Evolutionary conservation across 148 eudicot genomes (phyloP), one percentile per base, ranked within the genome.

Genomic region (Chenopodium album): DNA sequence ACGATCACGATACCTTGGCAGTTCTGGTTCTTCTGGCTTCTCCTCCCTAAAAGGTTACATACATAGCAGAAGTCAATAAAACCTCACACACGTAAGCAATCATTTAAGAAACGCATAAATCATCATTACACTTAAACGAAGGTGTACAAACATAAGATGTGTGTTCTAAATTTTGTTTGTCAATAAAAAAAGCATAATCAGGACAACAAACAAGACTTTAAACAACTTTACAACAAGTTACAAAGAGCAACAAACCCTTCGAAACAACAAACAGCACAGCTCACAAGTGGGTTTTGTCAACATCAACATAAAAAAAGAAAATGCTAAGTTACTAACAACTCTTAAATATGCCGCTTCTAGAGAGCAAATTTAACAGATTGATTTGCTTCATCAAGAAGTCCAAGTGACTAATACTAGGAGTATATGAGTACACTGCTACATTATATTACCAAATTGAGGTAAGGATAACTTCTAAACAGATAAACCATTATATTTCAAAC

Each of bases 1-100:
- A 85, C 98, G 88, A 85, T 95, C 98, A 76, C 98, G 86, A 77
- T 95, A 95, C 59, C 87, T 95, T 17, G 98, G 98, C 50, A 47
- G 80, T 71, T 92, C 98, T 1, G 89, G 91, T 84, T 91, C 98
- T 86, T 90, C 94, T n/a, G 85, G 88, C 89, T 93, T 93, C 88
- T 95, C 97, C 88, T 93, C 98, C 85, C 94, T 92, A 81, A 86
- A 87, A 86, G 79, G 47, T 34, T 9, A 41, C 23, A 56, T 47
- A 23, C 28, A 44, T 20, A 79, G 59, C 46, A 22, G 4, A 72
- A 23, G 65, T 26, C 65, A 82, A 34, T 31, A 41, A 9, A 71
- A 62, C 64, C 75, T 12, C 69, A 41, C 32, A 66, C 59, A 20
- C 14, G 26, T 60, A 72, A 56, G 68, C 9, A 9, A 70, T 68